phyloP scores from a whole-genome alignment of 164 flowering plant genomes.

The Liriodendron chinense region DNA sequence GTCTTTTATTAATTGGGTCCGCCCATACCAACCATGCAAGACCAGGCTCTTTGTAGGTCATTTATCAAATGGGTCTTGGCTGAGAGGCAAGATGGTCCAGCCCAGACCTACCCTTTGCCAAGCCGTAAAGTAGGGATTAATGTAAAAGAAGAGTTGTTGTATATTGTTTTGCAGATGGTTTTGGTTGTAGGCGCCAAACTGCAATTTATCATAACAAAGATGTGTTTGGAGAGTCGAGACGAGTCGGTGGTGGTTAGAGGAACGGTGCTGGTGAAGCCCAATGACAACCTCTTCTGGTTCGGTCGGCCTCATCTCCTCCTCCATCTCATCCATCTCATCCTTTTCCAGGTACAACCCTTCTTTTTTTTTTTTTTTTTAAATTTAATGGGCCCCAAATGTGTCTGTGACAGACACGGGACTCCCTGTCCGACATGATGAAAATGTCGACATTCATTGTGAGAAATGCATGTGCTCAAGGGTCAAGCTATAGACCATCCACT shows the following conservation, averaged over 20 bases:
- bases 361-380: too few relatives aligned
- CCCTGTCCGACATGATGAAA: too few relatives aligned
- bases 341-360: slow-evolving; percentile 45
- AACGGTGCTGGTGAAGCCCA: slow-evolving; percentile 54
- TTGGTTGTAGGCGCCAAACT: slow-evolving; percentile 55
- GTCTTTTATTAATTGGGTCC: too few relatives aligned
- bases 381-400: too few relatives aligned
- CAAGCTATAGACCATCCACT: too few relatives aligned
- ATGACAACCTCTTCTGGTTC: slow-evolving; percentile 63
- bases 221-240: slow-evolving; percentile 51
- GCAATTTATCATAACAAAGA: slow-evolving; percentile 53
- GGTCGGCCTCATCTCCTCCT: slow-evolving; percentile 45
- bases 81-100: too few relatives aligned
- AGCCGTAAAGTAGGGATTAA: not conserved
- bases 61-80: too few relatives aligned
- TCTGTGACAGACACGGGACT: too few relatives aligned
- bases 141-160: not conserved
- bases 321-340: slow-evolving; percentile 43
- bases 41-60: too few relatives aligned
- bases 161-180: slow-evolving; percentile 32
- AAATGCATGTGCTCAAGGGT: too few relatives aligned
- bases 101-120: not conserved
- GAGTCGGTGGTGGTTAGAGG: slow-evolving; percentile 42
- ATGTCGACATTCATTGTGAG: too few relatives aligned
- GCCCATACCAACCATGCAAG: too few relatives aligned